Evolutionary conservation across 768 basidiomycete species (phyloP).

Genomic region (Panaeolus cyanescens): DNA sequence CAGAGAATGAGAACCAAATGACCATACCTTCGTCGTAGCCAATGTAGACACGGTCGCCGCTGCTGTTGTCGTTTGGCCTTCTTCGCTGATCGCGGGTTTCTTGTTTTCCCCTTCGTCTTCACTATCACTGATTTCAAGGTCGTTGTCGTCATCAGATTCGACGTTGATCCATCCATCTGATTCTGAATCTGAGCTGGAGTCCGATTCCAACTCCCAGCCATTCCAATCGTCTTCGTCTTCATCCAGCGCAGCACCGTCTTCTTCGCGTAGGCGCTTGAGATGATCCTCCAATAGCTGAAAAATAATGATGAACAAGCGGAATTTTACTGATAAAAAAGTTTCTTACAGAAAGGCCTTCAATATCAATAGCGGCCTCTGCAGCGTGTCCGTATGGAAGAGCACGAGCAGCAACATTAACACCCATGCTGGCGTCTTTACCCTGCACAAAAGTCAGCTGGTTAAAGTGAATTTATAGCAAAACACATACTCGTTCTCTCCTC

Average conservation of each 20-base stretch:
- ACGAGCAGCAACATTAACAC: constrained; percentile 58
- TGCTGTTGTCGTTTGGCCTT: constrained; percentile 32
- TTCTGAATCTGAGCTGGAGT: constrained; percentile 39
- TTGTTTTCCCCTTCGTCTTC: constrained; percentile 75
- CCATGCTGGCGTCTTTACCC: constrained; percentile 93
- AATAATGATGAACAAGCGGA: background rate
- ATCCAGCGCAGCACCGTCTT: constrained; percentile 49
- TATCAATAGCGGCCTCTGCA: constrained; percentile 73
- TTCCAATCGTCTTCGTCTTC: constrained; percentile 75
- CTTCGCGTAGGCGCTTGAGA: constrained; percentile 68
- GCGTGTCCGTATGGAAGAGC: constrained; percentile 85
- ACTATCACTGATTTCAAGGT: constrained; percentile 83
- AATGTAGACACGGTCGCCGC: constrained; percentile 51
- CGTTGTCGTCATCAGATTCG: constrained; percentile 65
- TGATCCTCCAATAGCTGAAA: constrained; percentile 86
- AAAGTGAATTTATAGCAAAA: background rate
- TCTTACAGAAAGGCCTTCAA: constrained; percentile 86
- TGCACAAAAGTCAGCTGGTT: constrained; percentile 28
- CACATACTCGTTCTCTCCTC: constrained; percentile 75
- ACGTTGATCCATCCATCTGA: constrained; percentile 84
- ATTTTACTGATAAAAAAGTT: background rate
- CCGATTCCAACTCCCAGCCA: constrained; percentile 86
- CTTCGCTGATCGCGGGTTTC: constrained; percentile 25
- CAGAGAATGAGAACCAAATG: background rate
- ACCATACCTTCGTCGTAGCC: constrained; percentile 77